Conservation (phyloP, 140 eudicot genomes). For the Anethum foeniculum region DNA sequence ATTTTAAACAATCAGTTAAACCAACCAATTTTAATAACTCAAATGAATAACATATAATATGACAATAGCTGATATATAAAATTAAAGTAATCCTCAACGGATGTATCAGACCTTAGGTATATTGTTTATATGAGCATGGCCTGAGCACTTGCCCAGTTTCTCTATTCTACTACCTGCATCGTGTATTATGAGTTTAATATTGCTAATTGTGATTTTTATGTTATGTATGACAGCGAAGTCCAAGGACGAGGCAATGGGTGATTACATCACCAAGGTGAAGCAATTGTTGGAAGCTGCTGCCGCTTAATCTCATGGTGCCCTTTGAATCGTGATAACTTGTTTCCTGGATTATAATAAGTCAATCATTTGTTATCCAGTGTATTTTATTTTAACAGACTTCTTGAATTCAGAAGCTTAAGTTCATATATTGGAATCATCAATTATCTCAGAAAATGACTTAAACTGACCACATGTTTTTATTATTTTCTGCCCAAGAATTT, state of each 20-base stretch:
- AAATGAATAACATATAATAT: neutral
- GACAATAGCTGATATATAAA: neutral
- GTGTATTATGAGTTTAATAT: neutral
- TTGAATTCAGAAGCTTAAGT: neutral
- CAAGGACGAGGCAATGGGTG: conserved; percentile 17
- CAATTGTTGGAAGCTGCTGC: conserved; percentile 16
- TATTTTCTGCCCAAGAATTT: neutral
- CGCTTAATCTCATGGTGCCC: neutral
- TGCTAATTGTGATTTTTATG: neutral
- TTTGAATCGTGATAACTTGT: neutral
- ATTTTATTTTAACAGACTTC: neutral
- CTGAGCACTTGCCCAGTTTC: neutral
- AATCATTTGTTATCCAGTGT: neutral
- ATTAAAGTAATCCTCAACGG: neutral
- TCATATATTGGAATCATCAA: neutral
- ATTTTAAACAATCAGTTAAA: neutral
- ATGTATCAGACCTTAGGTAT: neutral
- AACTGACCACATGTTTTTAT: neutral
- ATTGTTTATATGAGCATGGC: neutral
- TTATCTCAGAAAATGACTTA: neutral
- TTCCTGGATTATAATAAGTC: neutral
- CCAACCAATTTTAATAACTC: neutral
- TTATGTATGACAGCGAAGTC: conserved; percentile 4
- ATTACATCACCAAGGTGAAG: conserved; percentile 16
- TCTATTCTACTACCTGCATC: neutral